These are phyloP conservation scores for Leccinum ochraceum DNA, from an alignment of 768 basidiomycete species.

Conservation along the genomic window DNA sequence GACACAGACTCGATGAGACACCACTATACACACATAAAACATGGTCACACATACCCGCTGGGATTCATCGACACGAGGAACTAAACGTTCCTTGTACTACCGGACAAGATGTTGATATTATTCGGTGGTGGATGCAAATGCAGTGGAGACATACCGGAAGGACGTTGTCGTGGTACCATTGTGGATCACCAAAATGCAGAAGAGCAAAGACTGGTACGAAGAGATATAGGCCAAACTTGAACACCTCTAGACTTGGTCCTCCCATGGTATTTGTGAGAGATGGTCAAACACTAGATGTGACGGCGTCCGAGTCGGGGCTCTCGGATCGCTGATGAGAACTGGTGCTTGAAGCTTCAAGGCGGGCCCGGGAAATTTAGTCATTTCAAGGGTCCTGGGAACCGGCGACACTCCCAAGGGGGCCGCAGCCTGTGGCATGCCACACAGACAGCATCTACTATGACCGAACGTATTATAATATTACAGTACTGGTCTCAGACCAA, in stretches of 20 bases:
- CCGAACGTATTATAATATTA: too few relatives aligned
- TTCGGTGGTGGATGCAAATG: neutral
- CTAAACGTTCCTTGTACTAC: constrained; percentile 73
- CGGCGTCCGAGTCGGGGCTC: too few relatives aligned
- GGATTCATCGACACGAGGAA: constrained; percentile 61
- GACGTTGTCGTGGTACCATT: constrained; percentile 79
- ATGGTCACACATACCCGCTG: constrained; percentile 42
- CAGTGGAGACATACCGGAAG: constrained; percentile 55
- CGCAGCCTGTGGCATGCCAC: too few relatives aligned
- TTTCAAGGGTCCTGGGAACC: too few relatives aligned
- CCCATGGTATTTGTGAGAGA: neutral
- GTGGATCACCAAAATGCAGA: constrained; percentile 84
- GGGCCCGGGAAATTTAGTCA: too few relatives aligned
- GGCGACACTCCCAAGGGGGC: too few relatives aligned
- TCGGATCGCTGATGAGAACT: too few relatives aligned
- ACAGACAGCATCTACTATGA: too few relatives aligned
- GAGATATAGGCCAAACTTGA: constrained; percentile 54
- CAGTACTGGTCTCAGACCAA: too few relatives aligned
- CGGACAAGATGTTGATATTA: neutral
- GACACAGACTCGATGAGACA: constrained; percentile 13
- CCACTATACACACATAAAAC: neutral
- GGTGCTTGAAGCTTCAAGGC: too few relatives aligned
- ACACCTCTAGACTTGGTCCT: neutral
- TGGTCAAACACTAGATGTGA: neutral
- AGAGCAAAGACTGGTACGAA: constrained; percentile 81